Evolutionary conservation across 2,329 filamentous ascomycete species (phyloP), one percentile per base, ranked within the genome.

Genomic region (Exophiala dermatitidis): DNA sequence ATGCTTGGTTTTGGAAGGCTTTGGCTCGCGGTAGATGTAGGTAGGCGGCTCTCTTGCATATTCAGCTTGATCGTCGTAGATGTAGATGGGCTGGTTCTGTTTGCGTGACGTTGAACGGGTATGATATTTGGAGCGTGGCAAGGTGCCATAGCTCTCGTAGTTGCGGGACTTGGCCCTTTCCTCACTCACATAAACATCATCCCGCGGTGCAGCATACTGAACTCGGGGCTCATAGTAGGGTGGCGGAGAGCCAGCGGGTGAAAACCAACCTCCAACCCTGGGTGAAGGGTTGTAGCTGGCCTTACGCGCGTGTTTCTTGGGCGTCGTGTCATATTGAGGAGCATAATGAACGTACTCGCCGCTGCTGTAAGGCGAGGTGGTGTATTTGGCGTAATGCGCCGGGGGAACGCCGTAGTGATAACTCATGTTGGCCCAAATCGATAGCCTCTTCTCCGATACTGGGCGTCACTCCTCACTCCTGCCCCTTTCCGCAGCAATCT

Each of bases 151-250:
- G 67, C 65, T 61, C 58, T 64, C 65, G 57, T 63, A 62, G 62
- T 60, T 62, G 53, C 57, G 57, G 58, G 62, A 56, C 46, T 65
- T 65, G 60, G 65, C 69, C 67, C 69, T 69, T 71, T 73, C 77
- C 76, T 75, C 77, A 84, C 81, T 84, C 83, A 84, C 81, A 83
- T 80, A 77, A 71, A 83, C 79, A 69, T 78, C 75, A 67, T 73
- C 74, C 66, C 69, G 71, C 71, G 72, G 71, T 58, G 75, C 68
- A 72, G 74, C 68, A 74, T 78, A 69, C 68, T 76, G 69, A 65
- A 71, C 70, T 62, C 68, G 69, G 48, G 67, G 57, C 45, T 77
- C 72, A 62, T 77, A 73, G 64, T 73, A 76, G 53, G 68, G 67
- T 48, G 72, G 69, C 50, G 68, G 69, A 57, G 71, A 71, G 48